Conservation (phyloP, 2,329 filamentous ascomycete species). For the Sarocladium oryzae region DNA sequence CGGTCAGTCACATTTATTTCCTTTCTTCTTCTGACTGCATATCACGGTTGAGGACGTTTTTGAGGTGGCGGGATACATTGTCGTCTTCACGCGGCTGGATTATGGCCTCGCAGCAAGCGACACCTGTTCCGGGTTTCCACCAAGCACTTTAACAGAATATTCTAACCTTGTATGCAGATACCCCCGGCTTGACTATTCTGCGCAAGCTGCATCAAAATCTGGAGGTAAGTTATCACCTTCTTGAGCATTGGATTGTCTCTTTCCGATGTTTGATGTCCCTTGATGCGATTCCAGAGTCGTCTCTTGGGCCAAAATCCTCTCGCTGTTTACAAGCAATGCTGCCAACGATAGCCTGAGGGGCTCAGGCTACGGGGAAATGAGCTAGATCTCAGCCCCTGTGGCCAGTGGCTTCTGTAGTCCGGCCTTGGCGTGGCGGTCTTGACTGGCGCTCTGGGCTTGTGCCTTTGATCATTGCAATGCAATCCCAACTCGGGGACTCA, state of each 20-base stretch:
- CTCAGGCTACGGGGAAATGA: too few relatives aligned
- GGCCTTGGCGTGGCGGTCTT: too few relatives aligned
- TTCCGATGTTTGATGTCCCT: neutral
- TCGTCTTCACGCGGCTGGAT: too few relatives aligned
- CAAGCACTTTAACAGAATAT: neutral
- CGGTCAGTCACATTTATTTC: constrained; percentile 4
- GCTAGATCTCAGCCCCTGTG: too few relatives aligned
- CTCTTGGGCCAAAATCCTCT: neutral
- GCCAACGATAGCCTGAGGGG: too few relatives aligned
- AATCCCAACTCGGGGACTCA: too few relatives aligned
- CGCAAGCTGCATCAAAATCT: constrained; percentile 35
- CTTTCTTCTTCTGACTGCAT: neutral
- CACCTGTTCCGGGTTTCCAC: neutral
- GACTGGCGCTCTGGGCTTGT: too few relatives aligned
- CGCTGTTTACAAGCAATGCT: too few relatives aligned
- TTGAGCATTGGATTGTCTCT: neutral
- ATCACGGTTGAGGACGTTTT: neutral
- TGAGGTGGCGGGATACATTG: constrained; percentile 12
- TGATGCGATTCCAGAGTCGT: neutral
- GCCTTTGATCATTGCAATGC: too few relatives aligned
- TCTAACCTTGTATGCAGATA: constrained; percentile 9
- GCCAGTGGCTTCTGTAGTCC: too few relatives aligned
- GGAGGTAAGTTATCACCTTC: constrained; percentile 24
- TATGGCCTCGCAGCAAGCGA: neutral
- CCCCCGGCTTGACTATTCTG: constrained; percentile 16